Evolutionary conservation across 1,284 basidiomycete species (phyloP), one percentile per base, ranked within the genome.

Genomic region (Calocybe gambosa): DNA sequence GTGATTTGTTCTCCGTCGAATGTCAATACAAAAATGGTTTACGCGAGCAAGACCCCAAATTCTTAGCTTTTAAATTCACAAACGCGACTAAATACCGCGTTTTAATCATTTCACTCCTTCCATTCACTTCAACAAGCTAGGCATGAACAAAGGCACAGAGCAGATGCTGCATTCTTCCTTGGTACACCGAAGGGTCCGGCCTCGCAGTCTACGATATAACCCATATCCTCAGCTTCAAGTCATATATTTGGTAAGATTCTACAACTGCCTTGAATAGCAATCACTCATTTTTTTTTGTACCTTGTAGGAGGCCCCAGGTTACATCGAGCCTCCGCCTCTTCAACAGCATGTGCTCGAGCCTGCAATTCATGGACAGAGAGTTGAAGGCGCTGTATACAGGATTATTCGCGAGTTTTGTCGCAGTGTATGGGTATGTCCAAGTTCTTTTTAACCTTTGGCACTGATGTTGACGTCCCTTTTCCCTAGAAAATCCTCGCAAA

Each of bases 161-260:
- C 5, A 13, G 6, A 31, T 31, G 29, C 29, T n/a, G 13, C 5
- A 31, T 10, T 3, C 6, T 13, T 13, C 13, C 13, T 4, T 31
- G 3, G 12, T 5, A 13, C 5, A 8, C 12, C 7, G 13, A 13
- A 31, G 12, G 29, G 13, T 4, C 13, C 29, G 7, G 29, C 29
- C 29, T 31, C 29, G 29, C 29, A 5, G 13, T 12, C 12, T 4
- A 12, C 13, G 29, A 4, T n/a, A 3, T 3, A 10, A n/a, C 13
- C 29, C 29, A 13, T 31, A 31, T 12, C 29, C 29, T 13, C 29
- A 12, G 13, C 29, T 5, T 8, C 13, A 8, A 8, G 39, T 12
- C 39, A 16, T 40, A 37, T 41, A 44, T n/a, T 20, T 13, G 23
- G 37, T 39, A 38, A 33, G 26, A 34, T 40, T 29, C 25, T 35